Evolutionary conservation across 2,329 filamentous ascomycete species (phyloP), one percentile per base, ranked within the genome.

Genomic region (Leptoxyphium fumago): DNA sequence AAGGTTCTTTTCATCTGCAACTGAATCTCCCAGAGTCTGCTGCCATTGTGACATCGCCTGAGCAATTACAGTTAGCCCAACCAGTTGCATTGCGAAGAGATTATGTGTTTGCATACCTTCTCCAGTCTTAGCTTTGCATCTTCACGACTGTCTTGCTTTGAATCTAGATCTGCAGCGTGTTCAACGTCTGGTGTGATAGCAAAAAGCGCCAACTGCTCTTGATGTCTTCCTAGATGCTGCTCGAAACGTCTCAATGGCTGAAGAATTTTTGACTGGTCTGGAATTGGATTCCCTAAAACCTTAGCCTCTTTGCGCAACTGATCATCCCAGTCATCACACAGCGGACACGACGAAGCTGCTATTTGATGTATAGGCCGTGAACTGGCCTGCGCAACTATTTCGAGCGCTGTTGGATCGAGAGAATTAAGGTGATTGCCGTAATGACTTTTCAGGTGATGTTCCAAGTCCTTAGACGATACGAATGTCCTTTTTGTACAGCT

Each of bases 401-500:
- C 10, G 14, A 40, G 38, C 13, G 3, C 38, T 4, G 11, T 9
- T 15, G 32, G 15, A 9, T 13, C 13, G 15, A 36, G 3, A 15
- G 13, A 15, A 15, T 9, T 36, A 9, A 36, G 9, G 15, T 9
- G 3, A 4, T 15, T 36, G 32, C 15, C 9, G 32, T 36, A 15
- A 15, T 36, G 13, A 3, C 15, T 36, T 36, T 15, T 3, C 32
- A 36, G 32, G 32, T 36, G 32, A 36, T 13, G 11, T 15, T 36
- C 32, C 32, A 36, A 36, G 9, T 9, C 15, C 29, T 26, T 14
- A 9, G 34, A 13, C 34, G 29, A 18, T 13, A 38, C 10, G 29
- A 44, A 46, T 15, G 40, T 32, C 11, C 29, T 39, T 17, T 21
- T 42, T 8, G 44, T n/a, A 30, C 53, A 55, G 14, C 48, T 47